Evolutionary conservation across 192 early-diverging fungal genomes (phyloP).

Genomic region (Coemansia sp.): DNA sequence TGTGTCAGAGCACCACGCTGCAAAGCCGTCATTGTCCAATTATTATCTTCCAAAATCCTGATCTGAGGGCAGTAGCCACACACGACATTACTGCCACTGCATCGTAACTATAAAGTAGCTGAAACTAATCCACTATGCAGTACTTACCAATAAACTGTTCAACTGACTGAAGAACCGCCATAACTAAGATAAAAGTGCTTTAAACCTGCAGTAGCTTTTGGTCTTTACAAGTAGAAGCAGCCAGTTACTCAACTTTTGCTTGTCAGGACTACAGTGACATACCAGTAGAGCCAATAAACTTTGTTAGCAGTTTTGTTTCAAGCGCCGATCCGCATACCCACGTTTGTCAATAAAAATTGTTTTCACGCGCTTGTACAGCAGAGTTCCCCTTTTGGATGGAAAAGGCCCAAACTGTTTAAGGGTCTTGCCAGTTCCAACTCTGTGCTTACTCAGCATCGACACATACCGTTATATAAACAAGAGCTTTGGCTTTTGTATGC

Average conservation of each 20-base stretch:
- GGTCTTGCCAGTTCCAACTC: too few relatives aligned
- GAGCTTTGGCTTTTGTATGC: too few relatives aligned
- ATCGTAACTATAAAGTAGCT: too few relatives aligned
- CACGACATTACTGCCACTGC: too few relatives aligned
- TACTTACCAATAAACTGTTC: slow-evolving; percentile 54
- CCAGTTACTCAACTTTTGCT: background rate
- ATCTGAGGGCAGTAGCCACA: too few relatives aligned
- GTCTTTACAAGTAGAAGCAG: background rate
- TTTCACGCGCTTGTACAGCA: slow-evolving; percentile 4
- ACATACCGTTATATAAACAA: too few relatives aligned
- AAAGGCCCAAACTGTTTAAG: too few relatives aligned
- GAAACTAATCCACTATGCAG: background rate
- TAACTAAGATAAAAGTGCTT: slow-evolving; percentile 5
- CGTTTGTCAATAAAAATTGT: background rate
- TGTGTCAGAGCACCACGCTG: too few relatives aligned
- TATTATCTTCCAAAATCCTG: too few relatives aligned
- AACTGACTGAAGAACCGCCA: slow-evolving; percentile 37
- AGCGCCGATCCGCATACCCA: background rate
- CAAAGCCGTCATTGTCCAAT: too few relatives aligned
- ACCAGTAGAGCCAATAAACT: background rate
- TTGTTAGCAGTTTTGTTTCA: background rate
- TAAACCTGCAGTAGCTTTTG: slow-evolving; percentile 2
- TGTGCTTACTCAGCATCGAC: too few relatives aligned
- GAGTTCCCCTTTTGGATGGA: background rate
- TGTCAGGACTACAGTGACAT: background rate